A percentile compares a stretch with the other conserved stretches of the same genome.
Evolutionary conservation across 2,329 filamentous ascomycete species (phyloP).

Genomic region (Curvularia sp.): DNA sequence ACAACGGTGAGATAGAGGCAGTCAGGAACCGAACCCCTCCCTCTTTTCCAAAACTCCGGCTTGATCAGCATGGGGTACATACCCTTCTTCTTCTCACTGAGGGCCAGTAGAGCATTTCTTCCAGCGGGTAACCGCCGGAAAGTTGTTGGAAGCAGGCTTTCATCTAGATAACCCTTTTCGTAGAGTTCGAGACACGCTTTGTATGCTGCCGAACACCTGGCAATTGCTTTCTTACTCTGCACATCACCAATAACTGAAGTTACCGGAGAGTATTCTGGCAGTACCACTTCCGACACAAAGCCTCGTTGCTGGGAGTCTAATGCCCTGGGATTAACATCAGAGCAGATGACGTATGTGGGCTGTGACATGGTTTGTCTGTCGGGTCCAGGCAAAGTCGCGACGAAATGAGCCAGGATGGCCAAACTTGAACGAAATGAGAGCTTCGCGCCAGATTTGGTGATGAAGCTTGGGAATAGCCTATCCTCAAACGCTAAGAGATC

Average conservation of each 20-base stretch:
- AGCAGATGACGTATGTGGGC: conserved; percentile 66
- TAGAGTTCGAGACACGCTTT: conserved; percentile 76
- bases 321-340: conserved; percentile 17
- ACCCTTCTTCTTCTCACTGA: conserved; percentile 77
- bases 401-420: conserved; percentile 74
- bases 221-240: conserved; percentile 73
- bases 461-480: conserved; percentile 58
- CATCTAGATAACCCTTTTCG: conserved; percentile 71
- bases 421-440: conserved; percentile 80
- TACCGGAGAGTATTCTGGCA: conserved; percentile 78
- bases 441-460: conserved; percentile 74
- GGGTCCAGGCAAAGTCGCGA: conserved; percentile 67
- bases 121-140: conserved; percentile 75
- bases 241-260: conserved; percentile 68
- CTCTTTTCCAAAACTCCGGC: conserved; percentile 72
- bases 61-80: conserved; percentile 81
- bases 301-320: conserved; percentile 20
- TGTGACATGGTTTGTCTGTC: conserved; percentile 57
- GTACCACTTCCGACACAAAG: conserved; percentile 73
- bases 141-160: conserved; percentile 75
- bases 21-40: conserved; percentile 55
- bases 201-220: conserved; percentile 90
- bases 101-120: conserved; percentile 84
- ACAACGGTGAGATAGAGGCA: conserved; percentile 69
- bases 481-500: conserved; percentile 62